These are phyloP conservation scores for Cladosporium sp. DNA, from an alignment of 2,329 filamentous ascomycete genomes.

Conservation along the genomic window DNA sequence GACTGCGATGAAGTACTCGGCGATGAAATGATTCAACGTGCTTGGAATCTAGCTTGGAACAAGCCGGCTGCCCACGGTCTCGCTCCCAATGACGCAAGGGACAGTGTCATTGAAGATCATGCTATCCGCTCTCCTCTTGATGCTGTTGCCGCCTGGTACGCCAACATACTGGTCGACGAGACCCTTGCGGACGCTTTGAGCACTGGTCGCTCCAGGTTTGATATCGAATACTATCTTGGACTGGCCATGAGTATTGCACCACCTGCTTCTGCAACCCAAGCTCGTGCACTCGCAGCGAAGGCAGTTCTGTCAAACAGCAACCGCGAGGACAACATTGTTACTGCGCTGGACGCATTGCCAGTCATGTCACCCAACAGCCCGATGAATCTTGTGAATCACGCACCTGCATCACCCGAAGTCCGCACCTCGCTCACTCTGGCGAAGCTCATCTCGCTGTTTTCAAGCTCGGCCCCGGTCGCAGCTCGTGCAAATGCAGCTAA, in stretches of 20 bases:
- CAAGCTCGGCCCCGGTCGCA: conserved; percentile 24
- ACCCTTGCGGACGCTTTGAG: conserved; percentile 61
- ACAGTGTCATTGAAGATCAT: conserved; percentile 79
- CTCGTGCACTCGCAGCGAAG: conserved; percentile 59
- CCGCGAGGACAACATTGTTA: conserved; percentile 52
- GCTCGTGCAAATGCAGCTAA: conserved; percentile 42
- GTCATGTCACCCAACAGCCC: conserved; percentile 32
- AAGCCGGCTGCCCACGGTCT: conserved; percentile 69
- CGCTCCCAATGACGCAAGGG: conserved; percentile 69
- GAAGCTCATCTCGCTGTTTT: conserved; percentile 55
- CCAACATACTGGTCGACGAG: conserved; percentile 69
- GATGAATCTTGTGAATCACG: conserved; percentile 54
- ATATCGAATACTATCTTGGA: conserved; percentile 56
- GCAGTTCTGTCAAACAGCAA: conserved; percentile 58
- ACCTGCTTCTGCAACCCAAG: conserved; percentile 69
- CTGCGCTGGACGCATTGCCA: conserved; percentile 56
- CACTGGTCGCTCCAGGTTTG: conserved; percentile 44
- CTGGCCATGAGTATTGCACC: conserved; percentile 74
- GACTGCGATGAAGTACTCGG: conserved; percentile 82
- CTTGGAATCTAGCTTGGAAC: conserved; percentile 89
- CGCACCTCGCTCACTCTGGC: conserved; percentile 59
- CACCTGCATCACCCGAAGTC: conserved; percentile 58
- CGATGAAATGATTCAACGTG: conserved; percentile 75
- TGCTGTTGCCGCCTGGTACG: conserved; percentile 89
- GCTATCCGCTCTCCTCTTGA: conserved; percentile 85